A percentile compares a stretch with the other conserved stretches of the same genome.
Evolutionary conservation across 129 eudicot species (phyloP).

Genomic region (Helianthus annuus): DNA sequence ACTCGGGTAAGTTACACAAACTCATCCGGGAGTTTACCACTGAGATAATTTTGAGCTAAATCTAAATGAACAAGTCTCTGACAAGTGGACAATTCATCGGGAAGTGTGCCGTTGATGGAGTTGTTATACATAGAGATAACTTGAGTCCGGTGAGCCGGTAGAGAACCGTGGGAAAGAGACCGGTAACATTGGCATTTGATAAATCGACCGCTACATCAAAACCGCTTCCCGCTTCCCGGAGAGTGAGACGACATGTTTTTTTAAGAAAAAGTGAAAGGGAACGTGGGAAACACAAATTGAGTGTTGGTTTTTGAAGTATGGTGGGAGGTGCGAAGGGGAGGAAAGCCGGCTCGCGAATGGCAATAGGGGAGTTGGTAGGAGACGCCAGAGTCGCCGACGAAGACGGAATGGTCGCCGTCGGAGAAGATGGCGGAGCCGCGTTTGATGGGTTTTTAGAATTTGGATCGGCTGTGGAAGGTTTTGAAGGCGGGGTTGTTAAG

Average conservation of each 20-base stretch:
- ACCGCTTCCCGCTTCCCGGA: constrained; percentile 28
- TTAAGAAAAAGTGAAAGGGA: too few species aligned
- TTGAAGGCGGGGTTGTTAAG: constrained; percentile 61
- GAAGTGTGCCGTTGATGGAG: constrained; percentile 64
- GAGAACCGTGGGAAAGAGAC: constrained; percentile 63
- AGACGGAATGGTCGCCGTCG: constrained; percentile 61
- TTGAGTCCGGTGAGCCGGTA: constrained; percentile 52
- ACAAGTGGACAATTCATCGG: constrained; percentile 49
- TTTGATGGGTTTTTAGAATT: constrained; percentile 75
- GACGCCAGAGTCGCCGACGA: constrained; percentile 74
- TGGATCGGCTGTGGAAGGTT: constrained; percentile 70
- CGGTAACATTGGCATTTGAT: constrained; percentile 63
- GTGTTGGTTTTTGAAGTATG: too few species aligned
- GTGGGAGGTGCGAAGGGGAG: constrained; percentile 92
- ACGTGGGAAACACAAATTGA: too few species aligned
- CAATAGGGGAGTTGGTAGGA: constrained; percentile 84
- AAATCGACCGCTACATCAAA: constrained; percentile 55
- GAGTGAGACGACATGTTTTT: too few species aligned
- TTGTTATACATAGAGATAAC: constrained; percentile 63
- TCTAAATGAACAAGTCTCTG: constrained; percentile 41
- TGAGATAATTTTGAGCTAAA: constrained; percentile 61
- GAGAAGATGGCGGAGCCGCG: constrained; percentile 41
- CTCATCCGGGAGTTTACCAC: constrained; percentile 52
- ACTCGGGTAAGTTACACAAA: constrained; percentile 42
- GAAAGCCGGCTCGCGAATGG: constrained; percentile 91